These are phyloP conservation scores for Maudiozyma bulderi DNA, from an alignment of 805 yeast species.

Conservation along the genomic window DNA sequence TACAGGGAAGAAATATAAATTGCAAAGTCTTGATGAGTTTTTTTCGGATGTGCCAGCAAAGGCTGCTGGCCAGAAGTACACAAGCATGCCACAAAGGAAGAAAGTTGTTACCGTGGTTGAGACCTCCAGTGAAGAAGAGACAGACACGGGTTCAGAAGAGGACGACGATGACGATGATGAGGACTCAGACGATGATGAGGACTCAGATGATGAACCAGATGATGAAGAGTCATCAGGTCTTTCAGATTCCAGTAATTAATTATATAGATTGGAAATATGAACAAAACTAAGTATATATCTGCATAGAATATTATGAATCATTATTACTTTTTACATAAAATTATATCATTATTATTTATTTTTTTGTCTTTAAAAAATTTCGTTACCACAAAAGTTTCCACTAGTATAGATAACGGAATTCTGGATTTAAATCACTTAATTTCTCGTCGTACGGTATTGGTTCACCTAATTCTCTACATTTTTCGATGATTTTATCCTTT, in stretches of 20 bases:
- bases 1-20: slow-evolving; percentile 37
- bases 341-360: neutral
- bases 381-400: neutral
- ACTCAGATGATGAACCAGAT: neutral
- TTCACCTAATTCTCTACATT: slow-evolving; percentile 25
- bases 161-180: slow-evolving; percentile 22
- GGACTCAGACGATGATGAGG: slow-evolving; percentile 6
- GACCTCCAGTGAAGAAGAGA: slow-evolving; percentile 27
- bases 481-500: slow-evolving; percentile 26
- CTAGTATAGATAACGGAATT: slow-evolving; percentile 38
- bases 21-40: slow-evolving; percentile 83
- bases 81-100: slow-evolving; percentile 5
- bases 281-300: neutral
- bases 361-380: too few species aligned
- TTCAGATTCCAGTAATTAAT: neutral
- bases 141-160: neutral
- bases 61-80: slow-evolving; percentile 3
- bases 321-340: neutral
- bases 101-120: slow-evolving; percentile 18
- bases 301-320: neutral
- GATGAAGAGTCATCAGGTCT: neutral
- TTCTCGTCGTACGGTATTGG: slow-evolving; percentile 29
- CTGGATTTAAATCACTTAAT: slow-evolving; percentile 34
- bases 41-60: slow-evolving; percentile 41
- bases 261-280: neutral